Base-by-base conservation (phyloP, 2,329 filamentous ascomycete species). In the Seiridium unicorne region DNA sequence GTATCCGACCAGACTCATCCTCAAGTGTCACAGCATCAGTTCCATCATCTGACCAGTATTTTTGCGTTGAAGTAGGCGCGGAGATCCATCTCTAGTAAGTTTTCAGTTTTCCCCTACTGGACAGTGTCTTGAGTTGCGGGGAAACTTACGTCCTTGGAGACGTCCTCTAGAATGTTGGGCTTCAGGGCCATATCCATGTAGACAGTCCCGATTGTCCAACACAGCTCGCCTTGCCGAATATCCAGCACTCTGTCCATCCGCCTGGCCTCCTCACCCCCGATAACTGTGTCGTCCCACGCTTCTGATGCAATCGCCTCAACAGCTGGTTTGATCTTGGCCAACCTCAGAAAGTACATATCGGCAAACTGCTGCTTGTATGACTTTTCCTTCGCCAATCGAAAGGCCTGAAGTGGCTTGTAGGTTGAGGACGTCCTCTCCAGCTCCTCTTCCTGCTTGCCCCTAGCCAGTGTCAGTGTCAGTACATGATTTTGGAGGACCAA, bases 111-210 rank as follows among this genome's bases (percentile, higher is more conserved):
- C 56, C 10, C 35, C 57, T 62, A 47, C 65, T 58, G 36, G 44
- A 56, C 55, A 35, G 48, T 26, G 3, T 9, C 6, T 44, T 40
- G 18, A 26, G 7, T 18, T 55, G 38, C 31, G 11, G 13, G 2
- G 13, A 49, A 10, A 74, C 84, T 65, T 77, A 93, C 91, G 75
- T 97, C 94, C 76, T 96, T 96, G 46, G 91, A 90, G 47, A 99
- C 91, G 68, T 99, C 95, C 61, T 97, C 93, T 40, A 99, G 79
- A 73, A 99, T 94, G 71, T 96, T 96, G 1, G 96, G 95, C 78
- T 99, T 99, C 69, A 97, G 76, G 2, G 91, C 86, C 92, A 99
- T 93, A 64, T 98, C 92, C 90, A 98, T 96, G 74, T 96, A 99
- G 38, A 98, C 87, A 0, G 95, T 99, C 13, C 96, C 95, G 0